A percentile compares a stretch with the other conserved stretches of the same genome.
Conservation (phyloP, 176 grass and related monocot genomes). For the Aegilops speltoides region DNA sequence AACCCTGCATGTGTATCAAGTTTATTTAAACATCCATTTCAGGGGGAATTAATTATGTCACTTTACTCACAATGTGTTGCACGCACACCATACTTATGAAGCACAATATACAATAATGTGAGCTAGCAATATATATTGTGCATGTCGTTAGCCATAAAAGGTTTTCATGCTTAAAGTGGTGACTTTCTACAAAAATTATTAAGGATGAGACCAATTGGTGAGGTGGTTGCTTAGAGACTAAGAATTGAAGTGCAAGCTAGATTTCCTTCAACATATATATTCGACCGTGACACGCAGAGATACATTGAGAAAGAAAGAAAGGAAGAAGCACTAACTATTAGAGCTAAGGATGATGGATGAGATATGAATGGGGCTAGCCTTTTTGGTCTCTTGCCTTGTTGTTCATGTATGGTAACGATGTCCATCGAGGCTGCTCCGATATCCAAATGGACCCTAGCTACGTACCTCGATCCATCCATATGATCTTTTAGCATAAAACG, state of each 20-base stretch:
- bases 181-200: neutral
- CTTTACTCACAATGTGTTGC: neutral
- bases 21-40: too few species aligned
- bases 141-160: neutral
- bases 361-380: neutral
- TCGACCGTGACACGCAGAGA: neutral
- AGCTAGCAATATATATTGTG: neutral
- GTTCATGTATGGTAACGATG: neutral
- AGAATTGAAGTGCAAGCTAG: neutral
- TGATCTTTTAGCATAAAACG: too few species aligned
- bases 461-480: neutral
- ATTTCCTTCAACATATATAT: neutral
- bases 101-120: neutral
- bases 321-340: neutral
- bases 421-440: neutral
- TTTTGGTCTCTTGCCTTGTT: neutral
- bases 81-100: neutral
- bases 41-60: too few species aligned
- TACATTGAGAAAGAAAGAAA: neutral
- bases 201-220: neutral
- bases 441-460: neutral
- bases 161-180: neutral
- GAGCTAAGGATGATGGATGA: too few species aligned
- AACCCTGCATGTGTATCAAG: too few species aligned
- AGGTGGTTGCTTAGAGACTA: neutral